Conservation (phyloP, 495 filamentous ascomycete species). For the Hypoxylon perforatum region DNA sequence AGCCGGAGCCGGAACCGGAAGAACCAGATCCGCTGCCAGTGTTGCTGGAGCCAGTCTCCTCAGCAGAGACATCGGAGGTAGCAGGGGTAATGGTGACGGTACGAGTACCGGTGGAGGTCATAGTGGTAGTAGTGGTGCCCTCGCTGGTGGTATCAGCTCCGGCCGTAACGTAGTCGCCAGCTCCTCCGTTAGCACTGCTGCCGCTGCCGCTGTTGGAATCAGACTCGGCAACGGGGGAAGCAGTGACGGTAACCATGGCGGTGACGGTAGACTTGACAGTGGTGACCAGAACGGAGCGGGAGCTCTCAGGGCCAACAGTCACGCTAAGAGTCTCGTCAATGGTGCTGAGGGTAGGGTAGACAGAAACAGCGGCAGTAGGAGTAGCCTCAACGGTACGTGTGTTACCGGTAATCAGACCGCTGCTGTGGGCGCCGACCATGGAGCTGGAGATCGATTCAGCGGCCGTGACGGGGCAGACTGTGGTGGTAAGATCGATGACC, state of each 20-base stretch:
- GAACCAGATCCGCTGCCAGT: conserved; percentile 19
- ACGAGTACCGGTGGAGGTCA: conserved; percentile 53
- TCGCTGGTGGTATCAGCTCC: conserved; percentile 23
- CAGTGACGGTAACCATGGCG: conserved; percentile 41
- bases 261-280: conserved; percentile 51
- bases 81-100: conserved; percentile 51
- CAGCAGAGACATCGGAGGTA: conserved; percentile 24
- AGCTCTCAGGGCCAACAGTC: conserved; percentile 52
- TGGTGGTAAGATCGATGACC: conserved; percentile 55
- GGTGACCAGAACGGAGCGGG: conserved; percentile 48
- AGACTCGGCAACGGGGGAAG: conserved; percentile 22
- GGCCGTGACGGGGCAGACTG: conserved; percentile 59
- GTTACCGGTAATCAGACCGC: conserved; percentile 49
- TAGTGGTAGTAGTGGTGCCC: conserved; percentile 51
- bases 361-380: conserved; percentile 23
- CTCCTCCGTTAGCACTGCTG: conserved; percentile 2
- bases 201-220: conserved; percentile 8
- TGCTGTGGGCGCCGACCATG: conserved; percentile 48
- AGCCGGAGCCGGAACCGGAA: conserved; percentile 16
- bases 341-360: conserved; percentile 33
- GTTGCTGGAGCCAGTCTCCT: conserved; percentile 32
- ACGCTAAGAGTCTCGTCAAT: conserved; percentile 50
- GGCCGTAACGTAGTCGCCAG: background rate
- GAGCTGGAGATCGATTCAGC: conserved; percentile 54
- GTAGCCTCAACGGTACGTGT: conserved; percentile 44